A percentile compares a stretch with the other conserved stretches of the same genome.
phyloP scores from a whole-genome alignment of 495 filamentous ascomycete species.

The Tuber brumale region DNA sequence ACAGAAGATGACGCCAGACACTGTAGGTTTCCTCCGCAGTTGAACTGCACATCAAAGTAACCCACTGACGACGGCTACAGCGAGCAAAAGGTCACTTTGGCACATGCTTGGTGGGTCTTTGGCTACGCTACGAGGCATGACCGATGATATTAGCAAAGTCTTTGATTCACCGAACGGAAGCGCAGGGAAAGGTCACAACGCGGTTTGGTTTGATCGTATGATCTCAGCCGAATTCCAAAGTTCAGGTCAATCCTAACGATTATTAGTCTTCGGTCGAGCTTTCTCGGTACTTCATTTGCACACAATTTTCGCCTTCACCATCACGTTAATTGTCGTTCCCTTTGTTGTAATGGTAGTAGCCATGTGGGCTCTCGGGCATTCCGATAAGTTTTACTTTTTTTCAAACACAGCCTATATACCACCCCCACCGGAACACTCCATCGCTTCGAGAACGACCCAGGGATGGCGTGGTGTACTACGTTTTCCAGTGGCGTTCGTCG shows the following conservation, averaged over 20 bases:
- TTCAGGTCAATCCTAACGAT: constrained; percentile 3
- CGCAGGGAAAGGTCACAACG: constrained; percentile 57
- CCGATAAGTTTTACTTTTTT: constrained; percentile 78
- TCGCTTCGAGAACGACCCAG: constrained; percentile 58
- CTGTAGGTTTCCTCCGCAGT: constrained; percentile 38
- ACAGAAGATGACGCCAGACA: constrained; percentile 78
- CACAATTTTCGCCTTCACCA: constrained; percentile 78
- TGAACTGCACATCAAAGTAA: background rate
- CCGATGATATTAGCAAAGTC: constrained; percentile 58
- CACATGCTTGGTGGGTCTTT: constrained; percentile 86
- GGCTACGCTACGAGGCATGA: constrained; percentile 61
- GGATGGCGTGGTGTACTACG: constrained; percentile 78
- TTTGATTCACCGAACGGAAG: constrained; percentile 60
- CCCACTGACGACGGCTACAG: constrained; percentile 15
- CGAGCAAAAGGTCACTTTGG: constrained; percentile 70
- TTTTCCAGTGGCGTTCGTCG: constrained; percentile 67
- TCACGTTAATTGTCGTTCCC: constrained; percentile 70
- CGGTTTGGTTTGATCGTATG: constrained; percentile 79
- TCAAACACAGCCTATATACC: constrained; percentile 54
- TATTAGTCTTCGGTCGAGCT: constrained; percentile 61
- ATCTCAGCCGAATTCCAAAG: background rate
- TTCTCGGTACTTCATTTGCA: constrained; percentile 74
- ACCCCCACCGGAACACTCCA: constrained; percentile 52
- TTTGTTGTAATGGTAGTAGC: constrained; percentile 64
- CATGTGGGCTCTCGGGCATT: constrained; percentile 58